These are phyloP conservation scores for Globisporangium heterothallicum DNA, from an alignment of 352 stramenopile species.

Conservation along the genomic window DNA sequence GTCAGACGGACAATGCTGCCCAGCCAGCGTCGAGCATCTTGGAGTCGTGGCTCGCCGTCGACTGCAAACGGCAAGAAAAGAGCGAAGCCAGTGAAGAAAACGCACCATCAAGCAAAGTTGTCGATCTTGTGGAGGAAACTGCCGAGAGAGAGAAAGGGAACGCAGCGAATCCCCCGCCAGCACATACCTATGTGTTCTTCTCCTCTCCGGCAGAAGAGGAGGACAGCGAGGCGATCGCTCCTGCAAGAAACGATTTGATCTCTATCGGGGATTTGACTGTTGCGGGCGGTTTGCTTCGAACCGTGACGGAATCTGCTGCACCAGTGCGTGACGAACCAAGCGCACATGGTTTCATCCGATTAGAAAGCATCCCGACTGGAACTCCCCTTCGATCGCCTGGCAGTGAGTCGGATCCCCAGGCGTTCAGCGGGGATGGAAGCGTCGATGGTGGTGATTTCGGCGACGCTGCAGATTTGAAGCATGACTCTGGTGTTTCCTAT, in stretches of 20 bases:
- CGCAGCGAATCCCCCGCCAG: background rate
- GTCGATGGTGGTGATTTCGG: background rate
- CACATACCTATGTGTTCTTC: conserved; percentile 5
- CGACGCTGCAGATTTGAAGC: background rate
- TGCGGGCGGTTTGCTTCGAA: background rate
- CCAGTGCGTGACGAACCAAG: background rate
- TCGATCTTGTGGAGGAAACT: background rate
- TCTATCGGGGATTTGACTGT: background rate
- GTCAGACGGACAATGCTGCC: too few species aligned
- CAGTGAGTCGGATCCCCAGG: too few species aligned
- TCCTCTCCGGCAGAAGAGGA: background rate
- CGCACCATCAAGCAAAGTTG: too few species aligned
- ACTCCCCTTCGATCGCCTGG: too few species aligned
- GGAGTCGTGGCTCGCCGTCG: too few species aligned
- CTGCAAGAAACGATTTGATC: conserved; percentile 11
- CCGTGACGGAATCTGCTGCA: background rate
- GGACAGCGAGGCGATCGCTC: background rate
- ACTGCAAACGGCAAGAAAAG: too few species aligned
- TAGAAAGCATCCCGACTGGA: background rate
- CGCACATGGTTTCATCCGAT: background rate
- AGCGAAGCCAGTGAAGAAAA: too few species aligned
- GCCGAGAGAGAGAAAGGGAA: background rate
- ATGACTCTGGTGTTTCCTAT: background rate
- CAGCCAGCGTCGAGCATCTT: too few species aligned
- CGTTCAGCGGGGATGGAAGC: too few species aligned